Conservation (phyloP, 176 grass and related monocot species). For the Zoysia japonica region DNA sequence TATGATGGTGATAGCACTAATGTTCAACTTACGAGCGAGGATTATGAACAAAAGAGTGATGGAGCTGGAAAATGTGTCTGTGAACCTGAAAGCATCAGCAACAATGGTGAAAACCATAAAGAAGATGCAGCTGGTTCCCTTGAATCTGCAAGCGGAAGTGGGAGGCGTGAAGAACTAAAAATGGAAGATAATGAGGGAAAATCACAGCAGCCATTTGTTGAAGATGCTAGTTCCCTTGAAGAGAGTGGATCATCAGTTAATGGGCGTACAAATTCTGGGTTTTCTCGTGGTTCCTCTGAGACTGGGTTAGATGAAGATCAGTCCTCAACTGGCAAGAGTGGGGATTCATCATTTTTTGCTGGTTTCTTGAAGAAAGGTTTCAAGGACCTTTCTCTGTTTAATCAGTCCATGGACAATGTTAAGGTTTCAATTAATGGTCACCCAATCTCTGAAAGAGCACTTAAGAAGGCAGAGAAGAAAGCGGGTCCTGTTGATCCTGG, state of each 20-base stretch:
- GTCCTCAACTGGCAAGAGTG: conserved; percentile 51
- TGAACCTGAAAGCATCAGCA: conserved; percentile 24
- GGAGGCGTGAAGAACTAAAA: conserved; percentile 34
- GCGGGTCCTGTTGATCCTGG: conserved; percentile 82
- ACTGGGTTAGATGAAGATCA: conserved; percentile 71
- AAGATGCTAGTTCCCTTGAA: conserved; percentile 43
- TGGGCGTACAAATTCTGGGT: conserved; percentile 61
- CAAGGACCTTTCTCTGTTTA: conserved; percentile 71
- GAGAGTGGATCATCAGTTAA: conserved; percentile 66
- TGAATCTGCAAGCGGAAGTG: conserved; percentile 41
- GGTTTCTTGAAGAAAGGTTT: conserved; percentile 79
- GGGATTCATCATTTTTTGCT: conserved; percentile 82
- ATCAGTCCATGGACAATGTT: conserved; percentile 56
- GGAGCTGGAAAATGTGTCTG: conserved; percentile 16
- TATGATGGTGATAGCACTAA: conserved; percentile 32
- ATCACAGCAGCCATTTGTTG: conserved; percentile 33
- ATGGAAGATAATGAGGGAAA: conserved; percentile 34
- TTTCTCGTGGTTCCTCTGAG: conserved; percentile 68
- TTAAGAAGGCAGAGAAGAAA: conserved; percentile 93
- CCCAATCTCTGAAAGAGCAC: conserved; percentile 80
- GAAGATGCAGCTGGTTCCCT: conserved; percentile 25
- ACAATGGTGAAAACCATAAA: conserved; percentile 29
- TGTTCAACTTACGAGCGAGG: conserved; percentile 30
- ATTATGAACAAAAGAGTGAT: conserved; percentile 26
- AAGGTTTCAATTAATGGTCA: conserved; percentile 90